Evolutionary conservation across 2,329 filamentous ascomycete genomes (phyloP).

Genomic region (Alternaria novae-zelandiae): DNA sequence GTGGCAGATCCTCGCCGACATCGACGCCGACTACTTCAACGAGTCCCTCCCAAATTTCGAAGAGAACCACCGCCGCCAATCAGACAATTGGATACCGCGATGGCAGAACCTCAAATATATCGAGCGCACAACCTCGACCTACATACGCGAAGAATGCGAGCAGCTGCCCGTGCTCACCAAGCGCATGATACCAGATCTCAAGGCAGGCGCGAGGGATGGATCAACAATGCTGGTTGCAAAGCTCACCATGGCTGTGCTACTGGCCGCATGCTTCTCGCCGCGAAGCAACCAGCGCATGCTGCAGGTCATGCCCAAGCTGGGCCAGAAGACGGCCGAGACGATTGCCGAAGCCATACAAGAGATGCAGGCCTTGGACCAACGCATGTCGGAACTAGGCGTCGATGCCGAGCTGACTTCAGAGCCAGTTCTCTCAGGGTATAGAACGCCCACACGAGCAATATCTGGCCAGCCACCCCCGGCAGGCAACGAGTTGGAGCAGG

Average conservation of each 20-base stretch:
- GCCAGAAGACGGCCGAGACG: slow-evolving; percentile 43
- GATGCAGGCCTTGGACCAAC: slow-evolving; percentile 45
- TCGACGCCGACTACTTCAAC: slow-evolving; percentile 57
- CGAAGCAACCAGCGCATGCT: slow-evolving; percentile 58
- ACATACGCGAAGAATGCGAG: slow-evolving; percentile 55
- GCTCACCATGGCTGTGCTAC: slow-evolving; percentile 57
- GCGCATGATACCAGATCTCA: slow-evolving; percentile 54
- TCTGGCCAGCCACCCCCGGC: slow-evolving; percentile 35
- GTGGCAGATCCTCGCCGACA: slow-evolving; percentile 56
- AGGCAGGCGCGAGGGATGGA: slow-evolving; percentile 56
- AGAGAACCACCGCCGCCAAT: slow-evolving; percentile 51
- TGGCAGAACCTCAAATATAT: slow-evolving; percentile 62
- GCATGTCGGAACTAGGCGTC: slow-evolving; percentile 45
- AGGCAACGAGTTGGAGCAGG: slow-evolving; percentile 55
- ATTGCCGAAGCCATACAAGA: slow-evolving; percentile 51
- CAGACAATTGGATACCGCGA: slow-evolving; percentile 58
- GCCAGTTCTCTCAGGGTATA: slow-evolving; percentile 39
- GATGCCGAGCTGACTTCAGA: slow-evolving; percentile 45
- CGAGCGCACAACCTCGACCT: slow-evolving; percentile 56
- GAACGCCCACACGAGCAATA: slow-evolving; percentile 40
- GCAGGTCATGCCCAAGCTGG: slow-evolving; percentile 47
- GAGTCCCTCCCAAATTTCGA: slow-evolving; percentile 54
- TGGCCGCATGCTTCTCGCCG: slow-evolving; percentile 56
- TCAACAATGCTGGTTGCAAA: slow-evolving; percentile 50
- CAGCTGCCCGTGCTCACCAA: slow-evolving; percentile 49